These are phyloP conservation scores for Cnidoscolus chayamansa DNA, from an alignment of 441 rosid species.

Conservation along the genomic window DNA sequence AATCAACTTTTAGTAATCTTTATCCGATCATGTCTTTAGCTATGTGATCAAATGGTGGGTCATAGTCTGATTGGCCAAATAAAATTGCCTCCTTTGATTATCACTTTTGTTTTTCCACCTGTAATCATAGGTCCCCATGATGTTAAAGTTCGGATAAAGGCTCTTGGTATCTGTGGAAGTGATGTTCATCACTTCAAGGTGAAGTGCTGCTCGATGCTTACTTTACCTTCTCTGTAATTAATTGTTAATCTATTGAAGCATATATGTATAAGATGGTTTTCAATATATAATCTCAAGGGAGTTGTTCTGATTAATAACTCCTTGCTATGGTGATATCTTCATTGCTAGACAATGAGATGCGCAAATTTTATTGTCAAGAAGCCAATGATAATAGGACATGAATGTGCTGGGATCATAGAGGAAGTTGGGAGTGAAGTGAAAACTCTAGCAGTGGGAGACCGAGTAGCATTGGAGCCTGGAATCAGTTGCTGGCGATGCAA, in stretches of 20 bases:
- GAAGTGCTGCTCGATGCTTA: neutral
- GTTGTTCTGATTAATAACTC: neutral
- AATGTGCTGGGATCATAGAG: slow-evolving; percentile 77
- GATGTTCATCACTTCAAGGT: slow-evolving; percentile 94
- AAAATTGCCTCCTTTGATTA: neutral
- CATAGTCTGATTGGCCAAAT: neutral
- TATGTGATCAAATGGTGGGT: neutral
- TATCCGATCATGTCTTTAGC: neutral
- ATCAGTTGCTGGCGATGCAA: slow-evolving; percentile 71
- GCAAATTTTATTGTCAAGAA: slow-evolving; percentile 69
- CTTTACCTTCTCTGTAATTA: neutral
- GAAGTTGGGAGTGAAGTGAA: slow-evolving; percentile 69
- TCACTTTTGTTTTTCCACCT: neutral
- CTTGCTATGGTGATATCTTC: neutral
- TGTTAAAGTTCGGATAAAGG: slow-evolving; percentile 79
- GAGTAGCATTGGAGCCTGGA: slow-evolving; percentile 78
- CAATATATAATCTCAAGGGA: neutral
- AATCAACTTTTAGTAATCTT: neutral
- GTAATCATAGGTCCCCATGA: slow-evolving; percentile 56
- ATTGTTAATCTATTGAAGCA: neutral
- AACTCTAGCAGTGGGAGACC: slow-evolving; percentile 53
- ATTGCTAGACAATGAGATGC: slow-evolving; percentile 48
- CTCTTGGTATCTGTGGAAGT: slow-evolving; percentile 89
- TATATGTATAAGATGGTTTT: neutral
- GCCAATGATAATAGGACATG: slow-evolving; percentile 89